A percentile compares a stretch with the other conserved stretches of the same genome.
Conservation (phyloP, 2,329 filamentous ascomycete species). For the Colletotrichum sp. region DNA sequence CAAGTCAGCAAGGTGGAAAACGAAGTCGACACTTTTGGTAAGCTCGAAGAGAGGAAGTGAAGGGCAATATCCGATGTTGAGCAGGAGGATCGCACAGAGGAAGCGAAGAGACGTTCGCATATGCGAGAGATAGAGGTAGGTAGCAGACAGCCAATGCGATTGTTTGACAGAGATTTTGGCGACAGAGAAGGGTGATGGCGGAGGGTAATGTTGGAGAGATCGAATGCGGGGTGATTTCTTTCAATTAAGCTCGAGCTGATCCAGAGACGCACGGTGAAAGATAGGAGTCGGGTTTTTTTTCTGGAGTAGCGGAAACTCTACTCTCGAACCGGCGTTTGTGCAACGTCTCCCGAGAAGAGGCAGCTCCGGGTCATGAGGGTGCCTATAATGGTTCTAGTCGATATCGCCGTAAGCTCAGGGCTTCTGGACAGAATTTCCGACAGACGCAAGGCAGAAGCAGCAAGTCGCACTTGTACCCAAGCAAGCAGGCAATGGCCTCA, state of each 20-base stretch:
- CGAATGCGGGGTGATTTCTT: slow-evolving; percentile 5
- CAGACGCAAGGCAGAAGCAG: not conserved
- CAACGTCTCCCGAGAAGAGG: not conserved
- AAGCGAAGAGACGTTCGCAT: not conserved
- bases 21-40: not conserved
- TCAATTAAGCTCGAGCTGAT: slow-evolving; percentile 12
- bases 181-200: slow-evolving; percentile 26
- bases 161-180: slow-evolving; percentile 27
- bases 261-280: slow-evolving; percentile 3
- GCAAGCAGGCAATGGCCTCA: not conserved
- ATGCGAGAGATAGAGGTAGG: not conserved
- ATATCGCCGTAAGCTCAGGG: not conserved
- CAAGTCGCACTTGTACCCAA: not conserved
- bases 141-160: not conserved
- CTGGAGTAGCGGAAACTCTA: not conserved
- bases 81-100: not conserved
- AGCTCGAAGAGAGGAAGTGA: not conserved
- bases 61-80: not conserved
- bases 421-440: not conserved
- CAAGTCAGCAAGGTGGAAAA: not conserved
- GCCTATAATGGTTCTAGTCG: not conserved
- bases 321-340: slow-evolving; percentile 1
- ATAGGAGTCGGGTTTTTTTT: not conserved
- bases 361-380: not conserved
- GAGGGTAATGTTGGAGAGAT: slow-evolving; percentile 14